Evolutionary conservation across 2,329 filamentous ascomycete genomes (phyloP), one percentile per base, ranked within the genome.

Genomic region (Pseudogymnoascus sp.): DNA sequence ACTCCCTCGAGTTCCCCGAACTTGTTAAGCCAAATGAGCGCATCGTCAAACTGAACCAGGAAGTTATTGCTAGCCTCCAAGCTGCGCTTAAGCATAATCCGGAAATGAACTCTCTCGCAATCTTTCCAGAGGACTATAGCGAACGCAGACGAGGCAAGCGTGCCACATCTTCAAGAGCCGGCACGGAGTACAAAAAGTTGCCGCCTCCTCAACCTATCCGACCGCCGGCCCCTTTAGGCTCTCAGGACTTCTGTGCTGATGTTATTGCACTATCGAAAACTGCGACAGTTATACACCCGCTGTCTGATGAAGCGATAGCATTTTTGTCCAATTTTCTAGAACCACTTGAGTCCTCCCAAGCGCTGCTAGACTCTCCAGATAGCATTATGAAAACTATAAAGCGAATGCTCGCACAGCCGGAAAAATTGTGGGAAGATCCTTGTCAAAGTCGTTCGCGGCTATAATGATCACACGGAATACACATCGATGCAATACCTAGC

Each of bases 381-480:
- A 42, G 23, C 12, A 23, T 47, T 12, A 31, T 64, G 31, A 26
- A 12, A 36, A 29, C 42, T 34, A 23, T 66, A 16, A 54, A 51
- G 40, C 26, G 12, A 40, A 66, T 66, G 63, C 63, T 66, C 8
- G 29, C 47, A 39, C 39, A 29, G 3, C 65, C 40, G 6, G 64
- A 65, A 31, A 65, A 42, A 40, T 21, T 66, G 34, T 66, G 64
- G 64, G 59, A 66, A 62, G 12, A 12, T 45, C 18, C 29, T 7
- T 18, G 65, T 61, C 21, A 67, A 67, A 60, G 61, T 67, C 23
- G 51, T 67, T 18, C 5, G 37, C 10, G 64, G 59, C 5, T 64
- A 64, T 45, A n/a, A 57, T 14, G 40, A 65, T 42, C 65, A 64
- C 26, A 65, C 64, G 4, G 65, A 66, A 42, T 66, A 66, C 42